phyloP scores from a whole-genome alignment of 2,329 filamentous ascomycete species.

The Pseudogymnoascus sp. region DNA sequence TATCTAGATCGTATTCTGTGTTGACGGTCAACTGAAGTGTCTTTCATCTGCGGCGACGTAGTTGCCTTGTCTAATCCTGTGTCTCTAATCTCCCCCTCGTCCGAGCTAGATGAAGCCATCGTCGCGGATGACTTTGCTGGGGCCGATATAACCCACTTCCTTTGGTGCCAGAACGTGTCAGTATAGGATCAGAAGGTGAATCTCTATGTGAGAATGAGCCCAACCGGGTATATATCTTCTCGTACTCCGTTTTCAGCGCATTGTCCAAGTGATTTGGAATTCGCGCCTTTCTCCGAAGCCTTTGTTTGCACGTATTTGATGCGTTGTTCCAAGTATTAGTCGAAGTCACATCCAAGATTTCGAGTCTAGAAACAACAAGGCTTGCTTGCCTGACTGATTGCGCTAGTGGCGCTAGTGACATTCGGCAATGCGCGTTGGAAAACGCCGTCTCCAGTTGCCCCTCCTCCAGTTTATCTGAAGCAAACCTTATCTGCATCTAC shows the following conservation, averaged over 20 bases:
- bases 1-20: conserved; percentile 60
- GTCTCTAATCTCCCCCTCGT: conserved; percentile 83
- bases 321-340: background rate
- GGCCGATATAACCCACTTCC: conserved; percentile 29
- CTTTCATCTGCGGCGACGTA: conserved; percentile 70
- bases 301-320: background rate
- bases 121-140: conserved; percentile 19
- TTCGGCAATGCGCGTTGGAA: conserved; percentile 3
- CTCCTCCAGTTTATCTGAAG: conserved; percentile 10
- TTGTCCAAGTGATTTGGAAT: conserved; percentile 15
- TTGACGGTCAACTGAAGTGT: conserved; percentile 85
- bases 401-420: conserved; percentile 2
- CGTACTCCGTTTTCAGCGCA: conserved; percentile 26
- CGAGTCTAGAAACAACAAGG: conserved; percentile 2
- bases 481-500: conserved; percentile 9
- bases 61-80: conserved; percentile 77
- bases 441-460: conserved; percentile 7
- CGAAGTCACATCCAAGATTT: conserved; percentile 5
- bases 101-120: conserved; percentile 59
- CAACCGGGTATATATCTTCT: conserved; percentile 32
- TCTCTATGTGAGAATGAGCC: conserved; percentile 33
- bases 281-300: background rate
- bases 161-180: conserved; percentile 30
- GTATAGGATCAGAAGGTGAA: conserved; percentile 29
- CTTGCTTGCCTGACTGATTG: background rate